Evolutionary conservation across 768 basidiomycete species (phyloP), one percentile per base, ranked within the genome.

Genomic region (Collybia sp.): DNA sequence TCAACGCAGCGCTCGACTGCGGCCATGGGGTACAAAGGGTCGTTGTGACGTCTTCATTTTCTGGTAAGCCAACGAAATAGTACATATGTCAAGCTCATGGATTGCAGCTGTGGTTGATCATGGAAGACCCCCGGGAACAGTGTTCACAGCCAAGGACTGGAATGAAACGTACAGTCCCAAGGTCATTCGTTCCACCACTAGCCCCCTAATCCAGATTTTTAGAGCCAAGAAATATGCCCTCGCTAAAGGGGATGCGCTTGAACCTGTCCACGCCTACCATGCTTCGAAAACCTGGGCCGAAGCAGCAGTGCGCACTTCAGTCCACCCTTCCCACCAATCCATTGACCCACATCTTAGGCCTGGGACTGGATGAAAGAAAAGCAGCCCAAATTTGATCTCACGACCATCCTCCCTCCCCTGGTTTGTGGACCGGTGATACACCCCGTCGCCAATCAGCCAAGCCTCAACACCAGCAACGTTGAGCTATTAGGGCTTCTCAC

Each of bases 121-220:
- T n/a, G 31, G 35, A 17, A 17, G 20, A 8, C 32, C 16, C 18
- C 12, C 25, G 15, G 40, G 46, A 8, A 46, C 45, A 18, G 17
- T 33, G 31, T 43, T 43, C 32, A 43, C 25, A 12, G 46, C 42
- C 16, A 35, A 43, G 42, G 41, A 48, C 20, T 48, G 46, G 46
- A 48, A 43, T 40, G 32, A 16, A 12, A 20, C 38, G 45, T 40
- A 31, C 30, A 37, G 30, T 30, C 12, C 42, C 32, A 6, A 12
- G 31, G 10, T 43, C 11, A 20, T 37, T 10, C n/a, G 13, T 12
- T 12, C 12, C 5, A n/a, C 25, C 11, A 43, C 11, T 13, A 32
- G 15, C 13, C 18, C 6, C 16, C 3, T 18, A n/a, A 10, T 18
- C 15, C 18, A 30, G 16, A 6, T 43, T 30, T 43, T 43, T 5